Base-by-base conservation (phyloP, 148 eudicot genomes). In the Rhododendron mucronatum region DNA sequence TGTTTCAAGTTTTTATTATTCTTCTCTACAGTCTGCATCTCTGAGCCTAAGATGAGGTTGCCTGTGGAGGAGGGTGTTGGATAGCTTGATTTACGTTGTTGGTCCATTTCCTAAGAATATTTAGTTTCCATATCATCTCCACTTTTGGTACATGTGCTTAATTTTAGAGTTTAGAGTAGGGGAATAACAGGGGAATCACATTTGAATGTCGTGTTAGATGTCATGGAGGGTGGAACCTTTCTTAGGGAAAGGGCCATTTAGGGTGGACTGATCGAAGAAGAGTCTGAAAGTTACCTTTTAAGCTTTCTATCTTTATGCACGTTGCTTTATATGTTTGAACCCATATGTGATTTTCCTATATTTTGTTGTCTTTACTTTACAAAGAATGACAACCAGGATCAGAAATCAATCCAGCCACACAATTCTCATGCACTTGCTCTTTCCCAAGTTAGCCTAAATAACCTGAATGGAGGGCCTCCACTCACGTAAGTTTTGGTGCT, bases 371-470 rank as follows among this genome's bases (percentile, higher is more conserved):
- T 84, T 82, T 74, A 35, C 65, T 74, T 89, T 47, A 35, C 89
- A 85, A 86, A 90, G 93, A 89, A 89, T 90, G 93, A 88, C 85
- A 88, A 81, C 89, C 92, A 91, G 89, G 95, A 95, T 86, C 87
- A 85, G 81, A 94, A 92, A 86, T 96, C 90, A 83, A 85, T 91
- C 37, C 90, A 88, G 94, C 95, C 88, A 65, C 98, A 97, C 81
- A 83, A 89, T 84, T 97, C 98, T 83, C 99, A 97, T 87, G 75
- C 86, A 53, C 35, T 84, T 86, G 94, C 98, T 78, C 93, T 96
- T 77, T 94, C 97, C 83, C 95, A 94, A 92, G 93, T 91, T 84
- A 88, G 89, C 90, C 96, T 97, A 57, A 95, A 94, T 89, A 94
- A 94, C 86, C 74, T 92, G 83, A 95, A 91, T 87, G 98, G 94